These are phyloP conservation scores for Epichloe sylvatica DNA, from an alignment of 2,329 filamentous ascomycete species.

Conservation along the genomic window DNA sequence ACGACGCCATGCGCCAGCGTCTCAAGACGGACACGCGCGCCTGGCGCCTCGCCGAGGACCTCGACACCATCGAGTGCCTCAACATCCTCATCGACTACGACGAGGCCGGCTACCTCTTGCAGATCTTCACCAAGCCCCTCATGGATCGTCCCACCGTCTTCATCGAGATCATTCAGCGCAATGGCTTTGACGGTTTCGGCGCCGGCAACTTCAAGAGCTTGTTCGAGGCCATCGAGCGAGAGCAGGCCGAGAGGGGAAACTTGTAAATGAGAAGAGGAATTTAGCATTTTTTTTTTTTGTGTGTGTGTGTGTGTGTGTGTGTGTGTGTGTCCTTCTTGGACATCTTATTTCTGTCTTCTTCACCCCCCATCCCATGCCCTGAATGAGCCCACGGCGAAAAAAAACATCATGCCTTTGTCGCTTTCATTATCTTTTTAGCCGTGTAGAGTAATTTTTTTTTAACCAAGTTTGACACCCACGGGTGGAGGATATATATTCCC, in stretches of 20 bases:
- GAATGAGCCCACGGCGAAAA: conserved; percentile 3
- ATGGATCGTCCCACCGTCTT: conserved; percentile 94
- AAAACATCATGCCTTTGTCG: neutral
- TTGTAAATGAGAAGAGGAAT: conserved; percentile 29
- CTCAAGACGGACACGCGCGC: conserved; percentile 48
- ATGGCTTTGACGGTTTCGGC: conserved; percentile 83
- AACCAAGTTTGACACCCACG: too few species aligned
- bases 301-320: too few species aligned
- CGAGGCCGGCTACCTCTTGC: conserved; percentile 70
- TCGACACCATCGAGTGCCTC: conserved; percentile 59
- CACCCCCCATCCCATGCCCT: neutral
- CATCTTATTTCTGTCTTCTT: neutral
- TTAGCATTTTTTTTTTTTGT: neutral
- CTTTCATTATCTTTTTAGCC: neutral
- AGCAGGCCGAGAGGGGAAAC: conserved; percentile 78
- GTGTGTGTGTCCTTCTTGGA: neutral
- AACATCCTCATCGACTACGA: conserved; percentile 94
- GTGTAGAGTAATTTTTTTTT: too few species aligned
- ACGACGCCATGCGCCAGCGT: conserved; percentile 59
- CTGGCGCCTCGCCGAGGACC: conserved; percentile 63
- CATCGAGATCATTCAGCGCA: conserved; percentile 87
- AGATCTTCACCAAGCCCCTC: conserved; percentile 71
- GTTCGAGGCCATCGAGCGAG: conserved; percentile 89
- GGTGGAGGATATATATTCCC: too few species aligned
- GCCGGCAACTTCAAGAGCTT: conserved; percentile 92